These are phyloP conservation scores for Serendipita indica DNA, from an alignment of 768 basidiomycete species.

Conservation along the genomic window DNA sequence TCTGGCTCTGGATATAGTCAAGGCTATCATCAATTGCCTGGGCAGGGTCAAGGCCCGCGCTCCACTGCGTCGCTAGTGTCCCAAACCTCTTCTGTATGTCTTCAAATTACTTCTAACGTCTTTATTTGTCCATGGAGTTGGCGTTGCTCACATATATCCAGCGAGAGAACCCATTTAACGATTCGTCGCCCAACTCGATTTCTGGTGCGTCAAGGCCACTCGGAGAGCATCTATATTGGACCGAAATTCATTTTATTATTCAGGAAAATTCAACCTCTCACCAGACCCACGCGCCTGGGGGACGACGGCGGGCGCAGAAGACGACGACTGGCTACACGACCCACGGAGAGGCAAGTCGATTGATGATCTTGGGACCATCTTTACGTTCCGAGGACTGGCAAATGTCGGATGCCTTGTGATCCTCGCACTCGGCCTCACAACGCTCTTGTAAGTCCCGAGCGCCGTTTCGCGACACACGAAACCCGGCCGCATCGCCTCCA, in stretches of 20 bases:
- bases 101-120: background rate
- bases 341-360: constrained; percentile 31
- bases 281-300: constrained; percentile 64
- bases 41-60: background rate
- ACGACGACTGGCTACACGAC: constrained; percentile 61
- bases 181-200: constrained; percentile 1
- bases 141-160: background rate
- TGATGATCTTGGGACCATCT: constrained; percentile 43
- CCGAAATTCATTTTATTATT: background rate
- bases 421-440: constrained; percentile 26
- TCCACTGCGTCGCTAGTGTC: background rate
- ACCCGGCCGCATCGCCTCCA: too few species aligned
- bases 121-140: background rate
- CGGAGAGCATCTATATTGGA: too few species aligned
- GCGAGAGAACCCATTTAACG: constrained; percentile 6
- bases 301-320: constrained; percentile 45
- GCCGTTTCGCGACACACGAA: background rate
- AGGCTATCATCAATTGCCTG: background rate
- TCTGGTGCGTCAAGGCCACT: too few species aligned
- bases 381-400: constrained; percentile 52
- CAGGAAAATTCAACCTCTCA: constrained; percentile 50
- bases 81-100: background rate
- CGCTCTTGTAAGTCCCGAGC: background rate
- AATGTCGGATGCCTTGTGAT: constrained; percentile 58
- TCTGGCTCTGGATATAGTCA: background rate